Evolutionary conservation across 2,329 filamentous ascomycete genomes (phyloP), one percentile per base, ranked within the genome.

Genomic region (Aspergillus sojae): DNA sequence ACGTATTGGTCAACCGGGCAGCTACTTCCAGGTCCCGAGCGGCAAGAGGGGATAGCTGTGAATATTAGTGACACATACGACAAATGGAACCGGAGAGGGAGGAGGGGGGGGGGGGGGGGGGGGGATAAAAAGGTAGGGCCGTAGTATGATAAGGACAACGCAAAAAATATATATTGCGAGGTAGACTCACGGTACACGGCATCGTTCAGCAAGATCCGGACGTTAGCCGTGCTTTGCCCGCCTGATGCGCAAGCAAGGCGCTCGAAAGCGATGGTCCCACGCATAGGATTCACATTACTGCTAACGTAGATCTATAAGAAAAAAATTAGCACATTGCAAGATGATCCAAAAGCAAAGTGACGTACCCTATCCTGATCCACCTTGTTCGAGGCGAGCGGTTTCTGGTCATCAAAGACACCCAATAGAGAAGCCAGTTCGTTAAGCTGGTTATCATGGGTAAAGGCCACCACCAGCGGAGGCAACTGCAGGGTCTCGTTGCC

Each of bases 371-470:
- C 69, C 12, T 79, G 74, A 14, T 84, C 79, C 34, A 84, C 83
- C 34, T 75, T 73, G 3, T 80, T 81, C 1, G 79, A 76, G 0
- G 84, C 79, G 0, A 90, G 80, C 2, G 79, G 72, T 3, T 75
- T 69, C 68, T 89, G 82, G 10, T 80, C 77, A 64, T 90, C 88
- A 67, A 88, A 90, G 1, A 90, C 82, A 1, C 88, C 89, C 19
- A 84, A 83, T 6, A 84, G 83, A 1, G 86, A 83, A 0, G 85
- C 82, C 7, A 90, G 78, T 74, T 91, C 84, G 56, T 84, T 87
- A 46, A 90, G 81, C 69, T 91, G 88, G 4, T 88, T 88, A 68
- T 91, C 88, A 64, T 91, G 89, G 43, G 88, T 78, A 72, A 91
- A 91, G 0, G 82, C 82, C 57, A 87, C 83, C 12, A 90, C 80